Conservation (phyloP, 176 grass and related monocot species). For the Saccharum spontaneum region DNA sequence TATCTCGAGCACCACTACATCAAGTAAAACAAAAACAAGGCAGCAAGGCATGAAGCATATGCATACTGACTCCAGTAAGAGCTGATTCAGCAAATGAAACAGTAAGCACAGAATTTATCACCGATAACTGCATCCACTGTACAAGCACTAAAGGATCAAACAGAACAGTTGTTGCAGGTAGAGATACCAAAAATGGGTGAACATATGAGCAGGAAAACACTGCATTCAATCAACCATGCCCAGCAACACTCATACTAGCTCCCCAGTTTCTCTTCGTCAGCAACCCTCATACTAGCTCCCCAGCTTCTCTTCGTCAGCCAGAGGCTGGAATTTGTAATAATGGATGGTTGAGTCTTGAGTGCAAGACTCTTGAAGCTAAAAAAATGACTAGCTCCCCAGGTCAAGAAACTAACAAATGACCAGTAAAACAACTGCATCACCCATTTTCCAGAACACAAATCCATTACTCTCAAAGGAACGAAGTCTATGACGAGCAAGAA, state of each 20-base stretch:
- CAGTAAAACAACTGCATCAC: background rate
- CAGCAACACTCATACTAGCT: background rate
- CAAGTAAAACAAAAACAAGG: constrained; percentile 23
- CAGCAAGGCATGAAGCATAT: background rate
- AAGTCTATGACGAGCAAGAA: background rate
- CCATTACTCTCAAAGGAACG: background rate
- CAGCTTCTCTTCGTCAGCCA: background rate
- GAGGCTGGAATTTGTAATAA: too few species aligned
- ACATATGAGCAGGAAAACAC: constrained; percentile 1
- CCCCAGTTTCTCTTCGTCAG: background rate
- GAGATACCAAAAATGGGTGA: background rate
- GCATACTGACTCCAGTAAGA: background rate
- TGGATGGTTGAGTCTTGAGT: too few species aligned
- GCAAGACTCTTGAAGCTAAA: background rate
- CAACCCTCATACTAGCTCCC: background rate
- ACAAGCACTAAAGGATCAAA: background rate
- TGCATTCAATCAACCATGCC: background rate
- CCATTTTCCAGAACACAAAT: constrained; percentile 3
- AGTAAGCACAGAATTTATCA: background rate
- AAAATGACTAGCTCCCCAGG: background rate
- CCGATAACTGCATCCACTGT: background rate
- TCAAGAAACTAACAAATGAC: background rate
- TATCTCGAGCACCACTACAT: background rate
- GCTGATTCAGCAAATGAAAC: background rate
- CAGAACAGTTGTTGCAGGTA: background rate